Base-by-base conservation (phyloP, 1,284 basidiomycete genomes). In the Peniophora sp. region DNA sequence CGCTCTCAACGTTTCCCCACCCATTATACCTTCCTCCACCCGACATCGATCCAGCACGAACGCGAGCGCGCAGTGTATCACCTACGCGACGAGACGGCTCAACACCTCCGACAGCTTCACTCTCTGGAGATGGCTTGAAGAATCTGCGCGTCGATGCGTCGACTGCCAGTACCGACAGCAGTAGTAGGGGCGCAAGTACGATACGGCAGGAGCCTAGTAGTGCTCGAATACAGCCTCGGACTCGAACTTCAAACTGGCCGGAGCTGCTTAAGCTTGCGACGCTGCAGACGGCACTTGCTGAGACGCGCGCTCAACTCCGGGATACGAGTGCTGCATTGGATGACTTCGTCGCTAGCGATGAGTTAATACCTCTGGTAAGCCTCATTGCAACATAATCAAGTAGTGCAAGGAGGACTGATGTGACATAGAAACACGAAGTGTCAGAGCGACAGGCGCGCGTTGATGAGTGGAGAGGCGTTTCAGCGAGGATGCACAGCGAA, bases 251-350 rank as follows among this genome's bases (percentile, higher is more conserved):
- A 18, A 72, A 65, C n/a, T 82, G 76, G 72, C 82, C 85, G 52
- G 84, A 87, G 54, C 66, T 90, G 23, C 76, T 83, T 56, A 82
- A 81, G 87, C 69, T 92, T 24, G 81, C 81, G 37, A 82, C 78
- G 49, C 63, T 90, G 27, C 87, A 91, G 58, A 71, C 80, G 20
- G 78, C 76, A 48, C 79, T 92, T 49, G 60, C 71, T 32, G 88
- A 91, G 58, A 83, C 81, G n/a, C 68, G 82, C 58, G 65, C 67
- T 37, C 83, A 79, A 6, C 71, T 91, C 1, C 67, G 62, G 20
- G 71, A 79, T 36, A 68, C 87, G 20, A 67, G 82, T 15, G 61
- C 58, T 18, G 75, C 76, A 52, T 78, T 87, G 34, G 78, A 89
- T 60, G 60, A 61, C 34, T 58, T 74, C 15, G 60, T 87, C 23